Percentiles rank a stretch among this genome's conserved stretches.
phyloP scores from a whole-genome alignment of 352 stramenopile species.

The Globisporangium perplexum region DNA sequence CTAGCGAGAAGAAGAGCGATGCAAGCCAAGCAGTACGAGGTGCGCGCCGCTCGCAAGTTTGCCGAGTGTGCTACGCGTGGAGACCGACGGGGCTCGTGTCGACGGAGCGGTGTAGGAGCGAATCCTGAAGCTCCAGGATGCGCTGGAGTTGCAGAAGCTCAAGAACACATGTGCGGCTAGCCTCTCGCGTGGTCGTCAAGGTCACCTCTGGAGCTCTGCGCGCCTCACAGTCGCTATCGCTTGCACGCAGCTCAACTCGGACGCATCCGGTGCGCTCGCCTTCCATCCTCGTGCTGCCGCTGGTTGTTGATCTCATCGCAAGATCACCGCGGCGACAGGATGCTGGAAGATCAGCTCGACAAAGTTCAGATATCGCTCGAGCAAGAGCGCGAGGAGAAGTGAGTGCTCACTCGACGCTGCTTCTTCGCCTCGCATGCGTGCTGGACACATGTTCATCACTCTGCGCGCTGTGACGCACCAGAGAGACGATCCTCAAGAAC shows the following conservation, averaged over 20 bases:
- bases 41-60: neutral
- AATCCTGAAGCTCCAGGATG: conserved; percentile 77
- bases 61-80: neutral
- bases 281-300: neutral
- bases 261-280: conserved; percentile 33
- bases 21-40: conserved; percentile 69
- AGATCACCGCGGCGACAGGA: conserved; percentile 7
- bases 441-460: neutral
- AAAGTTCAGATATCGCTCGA: conserved; percentile 58
- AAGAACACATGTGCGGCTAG: conserved; percentile 61
- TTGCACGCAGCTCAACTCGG: conserved; percentile 44
- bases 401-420: neutral
- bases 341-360: conserved; percentile 59
- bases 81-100: neutral
- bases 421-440: neutral
- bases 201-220: neutral
- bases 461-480: conserved; percentile 7
- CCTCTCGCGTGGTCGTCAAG: neutral
- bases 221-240: neutral
- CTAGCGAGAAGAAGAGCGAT: too few species aligned
- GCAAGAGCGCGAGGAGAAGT: conserved; percentile 73
- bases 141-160: conserved; percentile 71
- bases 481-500: conserved; percentile 69
- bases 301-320: neutral
- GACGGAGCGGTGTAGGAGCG: conserved; percentile 31